Evolutionary conservation across 2,329 filamentous ascomycete genomes (phyloP).

Genomic region (Didymella arachidicola): DNA sequence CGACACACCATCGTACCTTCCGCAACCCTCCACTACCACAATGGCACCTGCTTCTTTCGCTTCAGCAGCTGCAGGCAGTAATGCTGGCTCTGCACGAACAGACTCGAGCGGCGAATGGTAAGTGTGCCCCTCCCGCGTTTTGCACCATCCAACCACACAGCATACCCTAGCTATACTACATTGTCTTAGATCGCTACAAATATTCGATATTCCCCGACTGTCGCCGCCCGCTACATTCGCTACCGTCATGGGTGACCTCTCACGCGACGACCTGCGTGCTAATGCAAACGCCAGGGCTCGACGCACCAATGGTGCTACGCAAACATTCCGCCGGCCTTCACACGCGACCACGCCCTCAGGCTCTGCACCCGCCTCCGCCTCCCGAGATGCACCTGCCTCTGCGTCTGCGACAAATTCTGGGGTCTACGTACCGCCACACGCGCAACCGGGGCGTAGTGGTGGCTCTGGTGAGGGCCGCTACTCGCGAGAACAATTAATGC

Average conservation of each 20-base stretch:
- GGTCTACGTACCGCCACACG: slow-evolving; percentile 69
- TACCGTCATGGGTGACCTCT: slow-evolving; percentile 19
- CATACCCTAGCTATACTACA: slow-evolving; percentile 18
- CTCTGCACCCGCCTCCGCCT: slow-evolving; percentile 46
- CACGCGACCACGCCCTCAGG: slow-evolving; percentile 62
- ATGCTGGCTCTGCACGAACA: slow-evolving; percentile 51
- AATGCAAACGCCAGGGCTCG: slow-evolving; percentile 61
- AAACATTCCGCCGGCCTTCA: slow-evolving; percentile 71
- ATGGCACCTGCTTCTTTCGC: slow-evolving; percentile 62
- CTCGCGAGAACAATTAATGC: slow-evolving; percentile 78
- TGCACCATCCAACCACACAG: slow-evolving; percentile 16
- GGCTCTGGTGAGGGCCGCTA: slow-evolving; percentile 69
- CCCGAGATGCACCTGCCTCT: slow-evolving; percentile 40
- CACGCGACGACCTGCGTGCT: slow-evolving; percentile 21
- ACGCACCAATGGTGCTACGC: slow-evolving; percentile 70
- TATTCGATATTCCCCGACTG: slow-evolving; percentile 14
- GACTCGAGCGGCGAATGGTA: slow-evolving; percentile 58
- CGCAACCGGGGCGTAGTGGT: slow-evolving; percentile 65
- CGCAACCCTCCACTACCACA: slow-evolving; percentile 28
- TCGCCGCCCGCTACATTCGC: slow-evolving; percentile 16
- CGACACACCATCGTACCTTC: slow-evolving; percentile 34
- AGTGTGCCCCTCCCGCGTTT: slow-evolving; percentile 35
- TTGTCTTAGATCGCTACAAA: slow-evolving; percentile 24
- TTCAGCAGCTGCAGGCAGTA: slow-evolving; percentile 58
- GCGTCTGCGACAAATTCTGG: slow-evolving; percentile 53